Evolutionary conservation across 1,284 basidiomycete species (phyloP), one percentile per base, ranked within the genome.

Genomic region (Grifola frondosa): DNA sequence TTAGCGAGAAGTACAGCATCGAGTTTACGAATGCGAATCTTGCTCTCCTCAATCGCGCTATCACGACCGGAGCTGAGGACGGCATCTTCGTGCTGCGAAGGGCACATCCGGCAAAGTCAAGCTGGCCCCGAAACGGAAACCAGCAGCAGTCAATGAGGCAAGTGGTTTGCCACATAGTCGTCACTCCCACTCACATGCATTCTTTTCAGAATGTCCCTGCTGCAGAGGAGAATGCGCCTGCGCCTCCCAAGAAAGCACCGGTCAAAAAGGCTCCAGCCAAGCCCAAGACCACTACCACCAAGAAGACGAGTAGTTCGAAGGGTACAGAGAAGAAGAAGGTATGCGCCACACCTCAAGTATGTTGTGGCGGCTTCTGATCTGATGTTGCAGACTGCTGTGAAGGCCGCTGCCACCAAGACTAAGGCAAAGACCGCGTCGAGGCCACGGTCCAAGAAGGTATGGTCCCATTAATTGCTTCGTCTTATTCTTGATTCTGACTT

Each of bases 61-160:
- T 97, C 65, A 71, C 80, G 52, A 75, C 78, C 28, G 92, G 93
- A 52, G 80, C 79, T 33, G 86, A 91, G 64, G 88, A 85, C 59
- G 82, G 82, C 36, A 73, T 84, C 52, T 92, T 97, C 61, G 67
- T 79, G 29, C 76, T 96, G 23, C 92, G 59, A 96, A 95, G 77
- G 93, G 92, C 78, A 48, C 52, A 42, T 59, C 62, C 0, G 61
- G 63, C 50, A 67, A 65, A 54, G 63, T 65, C 37, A 65, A 65
- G 58, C 71, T 81, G 30, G 69, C 77, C 17, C 69, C 81, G 47
- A 80, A 70, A 64, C 53, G 54, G 24, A 67, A 67, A 51, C 63
- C 67, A 16, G 73, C 77, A 49, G 62, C 78, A 63, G 64, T 73
- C 66, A 68, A 86, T 61, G 84, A 89, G 80, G 83, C 83, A 38